Base-by-base conservation (phyloP, 345 rosid genomes). In the Ricinus communis region DNA sequence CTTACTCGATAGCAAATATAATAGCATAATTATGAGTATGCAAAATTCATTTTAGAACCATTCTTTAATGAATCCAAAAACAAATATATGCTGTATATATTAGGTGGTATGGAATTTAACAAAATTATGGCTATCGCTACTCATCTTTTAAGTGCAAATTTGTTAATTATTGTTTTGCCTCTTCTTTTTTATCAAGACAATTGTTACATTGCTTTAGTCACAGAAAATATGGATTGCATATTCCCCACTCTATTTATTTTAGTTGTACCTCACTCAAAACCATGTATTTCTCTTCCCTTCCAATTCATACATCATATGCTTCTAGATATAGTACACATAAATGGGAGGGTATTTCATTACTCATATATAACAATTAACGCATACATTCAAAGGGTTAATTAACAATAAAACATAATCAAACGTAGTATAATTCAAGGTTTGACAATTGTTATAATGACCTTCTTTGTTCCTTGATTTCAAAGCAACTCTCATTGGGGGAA, bases 381-480 rank as follows among this genome's bases (percentile, higher is more conserved):
- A 33, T 33, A 2, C 6, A 33, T 33, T 33, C 38, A 33, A 33
- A 6, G 6, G 38, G 6, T 33, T 33, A 21, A 64, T 12, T 53
- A 24, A n/a, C 36, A 49, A n/a, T 13, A 55, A 47, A 82, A 33
- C 77, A 72, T 65, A 73, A 80, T 85, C 85, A 76, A 77, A 61
- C 70, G 36, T 56, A 30, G 50, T 68, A 84, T 82, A 73, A 82
- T 80, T 85, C 70, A 28, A 61, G 67, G 63, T 78, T 82, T 80
- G 82, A 80, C 54, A 82, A 68, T 71, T 68, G 52, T 52, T 61
- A 56, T 73, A 69, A 73, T 78, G 55, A 69, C 45, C 54, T 22
- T 53, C 77, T 66, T 57, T 50, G 77, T 82, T 72, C 72, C 89
- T 87, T 87, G 76, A 72, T 73, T 73, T 87, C 79, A 65, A 87